Conservation (phyloP, 2,329 filamentous ascomycete genomes). For the Penicillium frequentans region DNA sequence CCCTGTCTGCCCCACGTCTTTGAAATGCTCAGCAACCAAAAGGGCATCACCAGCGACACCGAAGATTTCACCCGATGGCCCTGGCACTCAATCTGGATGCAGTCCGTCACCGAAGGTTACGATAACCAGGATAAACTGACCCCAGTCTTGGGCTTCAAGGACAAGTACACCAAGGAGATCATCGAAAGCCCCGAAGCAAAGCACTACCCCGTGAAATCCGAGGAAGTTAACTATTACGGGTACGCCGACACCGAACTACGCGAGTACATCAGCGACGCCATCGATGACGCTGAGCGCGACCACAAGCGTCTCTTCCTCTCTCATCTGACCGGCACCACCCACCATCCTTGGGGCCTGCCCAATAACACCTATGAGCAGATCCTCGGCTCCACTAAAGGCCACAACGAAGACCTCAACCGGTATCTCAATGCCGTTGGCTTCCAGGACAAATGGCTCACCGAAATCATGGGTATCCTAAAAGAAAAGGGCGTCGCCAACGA, state of each 20-base stretch:
- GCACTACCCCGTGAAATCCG: slow-evolving; percentile 12
- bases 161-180: slow-evolving; percentile 20
- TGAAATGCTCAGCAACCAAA: slow-evolving; percentile 17
- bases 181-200: slow-evolving; percentile 16
- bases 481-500: slow-evolving; percentile 30
- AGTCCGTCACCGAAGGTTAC: slow-evolving; percentile 29
- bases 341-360: slow-evolving; percentile 28
- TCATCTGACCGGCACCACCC: slow-evolving; percentile 29
- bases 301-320: slow-evolving; percentile 30
- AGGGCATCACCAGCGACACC: slow-evolving; percentile 14
- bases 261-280: slow-evolving; percentile 26
- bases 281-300: slow-evolving; percentile 25
- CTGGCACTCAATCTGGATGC: slow-evolving; percentile 31
- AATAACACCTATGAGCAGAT: slow-evolving; percentile 21
- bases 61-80: slow-evolving; percentile 26
- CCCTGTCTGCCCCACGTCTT: slow-evolving; percentile 43
- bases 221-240: slow-evolving; percentile 22
- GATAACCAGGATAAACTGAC: slow-evolving; percentile 28
- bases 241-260: slow-evolving; percentile 25
- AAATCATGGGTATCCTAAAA: slow-evolving; percentile 26
- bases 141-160: slow-evolving; percentile 24
- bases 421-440: slow-evolving; percentile 31
- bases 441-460: slow-evolving; percentile 27
- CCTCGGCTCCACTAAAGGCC: slow-evolving; percentile 13
- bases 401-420: slow-evolving; percentile 24